A percentile compares a stretch with the other conserved stretches of the same genome.
These are phyloP conservation scores for Hanseniaspora singularis DNA, from an alignment of 805 yeast species.

Conservation along the genomic window DNA sequence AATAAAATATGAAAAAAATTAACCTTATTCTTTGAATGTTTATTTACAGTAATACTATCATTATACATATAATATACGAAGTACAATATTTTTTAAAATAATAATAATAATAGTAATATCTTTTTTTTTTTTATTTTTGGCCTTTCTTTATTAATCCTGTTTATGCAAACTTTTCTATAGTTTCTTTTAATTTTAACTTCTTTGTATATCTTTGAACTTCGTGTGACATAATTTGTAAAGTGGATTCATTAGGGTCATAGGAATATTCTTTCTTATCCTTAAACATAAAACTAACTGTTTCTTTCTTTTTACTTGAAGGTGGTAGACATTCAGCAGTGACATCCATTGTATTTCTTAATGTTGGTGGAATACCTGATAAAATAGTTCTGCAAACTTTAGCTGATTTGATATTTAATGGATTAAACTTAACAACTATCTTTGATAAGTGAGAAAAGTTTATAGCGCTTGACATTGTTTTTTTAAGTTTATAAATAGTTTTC, in stretches of 20 bases:
- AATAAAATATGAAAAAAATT: no score
- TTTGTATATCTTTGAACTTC: conserved; percentile 74
- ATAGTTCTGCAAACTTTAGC: conserved; percentile 74
- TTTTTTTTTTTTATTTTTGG: background rate
- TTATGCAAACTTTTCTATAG: conserved; percentile 34
- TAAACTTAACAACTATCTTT: conserved; percentile 61
- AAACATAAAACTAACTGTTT: conserved; percentile 53
- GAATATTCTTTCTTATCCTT: conserved; percentile 64
- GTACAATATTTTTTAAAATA: no score
- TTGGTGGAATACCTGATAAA: conserved; percentile 68
- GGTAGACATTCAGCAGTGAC: conserved; percentile 54
- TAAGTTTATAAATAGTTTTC: no score
- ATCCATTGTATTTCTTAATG: conserved; percentile 46
- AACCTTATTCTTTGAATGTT: no score
- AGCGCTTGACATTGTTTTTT: background rate
- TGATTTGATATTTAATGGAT: conserved; percentile 54
- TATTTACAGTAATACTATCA: no score
- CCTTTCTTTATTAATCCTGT: background rate
- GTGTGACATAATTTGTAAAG: conserved; percentile 51
- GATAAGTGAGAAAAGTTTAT: conserved; percentile 38
- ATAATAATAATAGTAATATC: no score
- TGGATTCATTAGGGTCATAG: conserved; percentile 49
- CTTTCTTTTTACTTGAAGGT: conserved; percentile 23
- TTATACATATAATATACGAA: no score
- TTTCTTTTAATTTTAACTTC: conserved; percentile 61